These are phyloP conservation scores for Aspergillus pseudonomiae DNA, from an alignment of 2,329 filamentous ascomycete species.

Conservation along the genomic window DNA sequence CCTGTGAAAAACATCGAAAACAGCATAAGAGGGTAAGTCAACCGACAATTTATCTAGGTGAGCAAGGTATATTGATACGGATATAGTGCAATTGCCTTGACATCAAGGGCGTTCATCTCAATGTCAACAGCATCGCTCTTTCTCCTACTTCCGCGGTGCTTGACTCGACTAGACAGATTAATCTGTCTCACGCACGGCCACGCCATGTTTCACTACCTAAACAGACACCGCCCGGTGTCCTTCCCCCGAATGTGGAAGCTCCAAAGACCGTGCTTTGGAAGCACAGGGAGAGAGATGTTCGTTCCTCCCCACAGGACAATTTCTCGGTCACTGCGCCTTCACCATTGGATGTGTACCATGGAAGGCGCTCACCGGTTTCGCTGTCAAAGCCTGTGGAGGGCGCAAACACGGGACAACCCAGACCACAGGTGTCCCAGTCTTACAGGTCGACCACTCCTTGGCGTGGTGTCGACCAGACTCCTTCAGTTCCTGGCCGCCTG, in stretches of 20 bases:
- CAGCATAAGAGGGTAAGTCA: slow-evolving; percentile 46
- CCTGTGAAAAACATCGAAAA: slow-evolving; percentile 48
- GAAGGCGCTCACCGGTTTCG: neutral
- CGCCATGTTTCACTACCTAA: neutral
- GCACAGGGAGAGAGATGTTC: neutral
- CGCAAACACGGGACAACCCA: slow-evolving; percentile 2
- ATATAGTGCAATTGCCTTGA: slow-evolving; percentile 46
- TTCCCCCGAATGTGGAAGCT: slow-evolving; percentile 4
- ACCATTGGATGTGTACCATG: neutral
- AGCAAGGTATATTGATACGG: slow-evolving; percentile 17
- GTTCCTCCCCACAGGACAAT: neutral
- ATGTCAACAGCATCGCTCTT: slow-evolving; percentile 21
- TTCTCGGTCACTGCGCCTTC: neutral
- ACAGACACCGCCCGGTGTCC: neutral
- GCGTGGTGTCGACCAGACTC: neutral
- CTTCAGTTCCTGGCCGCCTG: neutral
- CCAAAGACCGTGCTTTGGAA: neutral
- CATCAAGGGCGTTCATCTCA: slow-evolving; percentile 30
- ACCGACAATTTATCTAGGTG: neutral
- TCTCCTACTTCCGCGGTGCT: slow-evolving; percentile 1
- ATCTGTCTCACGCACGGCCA: neutral
- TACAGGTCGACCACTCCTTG: neutral
- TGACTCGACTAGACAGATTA: slow-evolving; percentile 12
- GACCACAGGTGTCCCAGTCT: neutral
- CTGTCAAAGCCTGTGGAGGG: neutral